Evolutionary conservation across 2,329 filamentous ascomycete genomes (phyloP), one percentile per base, ranked within the genome.

Genomic region (Hymenoscyphus linearis): DNA sequence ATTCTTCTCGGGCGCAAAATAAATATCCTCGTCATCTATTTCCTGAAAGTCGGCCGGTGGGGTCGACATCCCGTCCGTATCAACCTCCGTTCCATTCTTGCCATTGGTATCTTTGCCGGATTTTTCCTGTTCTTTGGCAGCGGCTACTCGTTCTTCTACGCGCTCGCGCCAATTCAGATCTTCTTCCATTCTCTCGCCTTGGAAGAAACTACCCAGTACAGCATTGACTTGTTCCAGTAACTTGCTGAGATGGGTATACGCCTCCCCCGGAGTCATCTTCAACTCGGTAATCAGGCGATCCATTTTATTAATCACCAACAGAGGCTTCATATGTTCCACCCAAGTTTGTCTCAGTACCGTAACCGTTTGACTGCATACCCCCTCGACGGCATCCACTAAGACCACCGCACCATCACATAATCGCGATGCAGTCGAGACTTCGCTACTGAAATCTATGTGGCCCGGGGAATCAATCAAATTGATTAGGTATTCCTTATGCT

Each of bases 301-400:
- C 80, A 99, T 96, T 77, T 99, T 99, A 79, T 99, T 99, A 76
- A 99, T 93, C 60, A 98, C 92, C 50, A 99, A 82, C 44, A 99
- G 79, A 1, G 95, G 95, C 75, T 96, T 96, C 64, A 99, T 81
- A 76, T 96, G 95, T 77, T 99, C 95, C 36, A 88, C 89, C 93
- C 93, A 99, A 54, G 92, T 89, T 74, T 99, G 95, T 37, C 95
- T 86, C 61, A 99, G 80, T 16, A 99, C 95, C 0, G 95, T 99
- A 40, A 99, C 95, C 0, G 95, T 99, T 77, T 99, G 95, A 76
- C 93, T 97, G 80, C 95, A 99, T 3, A 99, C 95, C 57, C 95
- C 95, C 74, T 99, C 95, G 0, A 99, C 95, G 4, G 93, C 95
- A 75, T 99, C 95, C 22, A 99, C 93, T 34, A 99, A 79, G 12